Base-by-base conservation (phyloP, 75 land plant species). In the Sequoia sempervirens region DNA sequence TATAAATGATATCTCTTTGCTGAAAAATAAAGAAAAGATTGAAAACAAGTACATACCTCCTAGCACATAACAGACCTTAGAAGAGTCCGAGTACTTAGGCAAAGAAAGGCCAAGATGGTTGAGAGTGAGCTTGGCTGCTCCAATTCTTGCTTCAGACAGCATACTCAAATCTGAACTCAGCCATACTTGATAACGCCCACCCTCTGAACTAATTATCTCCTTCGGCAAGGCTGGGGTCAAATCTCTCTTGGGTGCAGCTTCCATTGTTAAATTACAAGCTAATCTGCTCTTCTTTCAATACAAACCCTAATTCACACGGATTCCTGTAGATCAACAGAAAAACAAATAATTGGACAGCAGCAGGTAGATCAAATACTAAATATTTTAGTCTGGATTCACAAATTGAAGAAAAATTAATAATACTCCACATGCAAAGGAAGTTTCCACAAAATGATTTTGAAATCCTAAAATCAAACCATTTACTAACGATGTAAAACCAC, bases 61-160 rank as follows among this genome's bases (percentile, higher is more conserved):
- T n/a, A 94, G 90, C 4, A 94, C 96, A 85, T 94, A 94, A 45
- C 88, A 90, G 73, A 94, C 86, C 86, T 90, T 90, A 36, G 93
- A 78, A 7, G 93, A 93, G 82, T 95, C 96, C 34, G 93, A 91
- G 78, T 95, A 95, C 46, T 74, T 85, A 18, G 95, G 96, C 20
- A 95, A 83, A 52, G 93, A 88, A 26, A 93, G 82, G 0, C 92
- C 95, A 40, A 82, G 81, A 74, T 84, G 82, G 61, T 90, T 84
- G 43, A 93, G 89, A 45, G 76, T 86, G 26, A 94, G 86, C 85
- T 91, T 93, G 26, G 93, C 84, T 2, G 93, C 96, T 18, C 93
- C 92, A 36, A 93, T 88, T 40, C 85, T 90, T 52, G 88, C 95
- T 18, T 87, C 86, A n/a, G 61, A 58, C 43, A 94, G 84, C 93